A percentile compares a stretch with the other conserved stretches of the same genome.
These are phyloP conservation scores for Schizothecium vesticola DNA, from an alignment of 495 filamentous ascomycete genomes.

Conservation along the genomic window DNA sequence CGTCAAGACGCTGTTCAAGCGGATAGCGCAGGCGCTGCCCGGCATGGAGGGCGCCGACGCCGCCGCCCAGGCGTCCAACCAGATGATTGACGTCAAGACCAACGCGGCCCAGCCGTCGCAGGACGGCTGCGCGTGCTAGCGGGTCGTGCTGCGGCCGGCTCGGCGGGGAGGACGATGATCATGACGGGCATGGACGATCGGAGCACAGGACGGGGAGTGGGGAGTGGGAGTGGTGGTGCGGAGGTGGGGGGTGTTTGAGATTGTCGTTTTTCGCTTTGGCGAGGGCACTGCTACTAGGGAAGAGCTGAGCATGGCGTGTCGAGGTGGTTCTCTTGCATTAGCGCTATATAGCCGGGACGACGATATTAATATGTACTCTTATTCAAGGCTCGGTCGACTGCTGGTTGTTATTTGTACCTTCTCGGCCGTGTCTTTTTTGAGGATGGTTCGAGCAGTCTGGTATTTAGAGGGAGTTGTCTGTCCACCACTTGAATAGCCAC, in stretches of 20 bases:
- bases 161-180: background rate
- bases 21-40: slow-evolving; percentile 94
- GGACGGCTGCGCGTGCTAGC: slow-evolving; percentile 77
- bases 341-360: slow-evolving; percentile 16
- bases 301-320: slow-evolving; percentile 16
- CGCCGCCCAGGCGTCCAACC: slow-evolving; percentile 56
- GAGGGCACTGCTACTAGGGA: background rate
- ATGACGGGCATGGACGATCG: background rate
- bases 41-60: slow-evolving; percentile 90
- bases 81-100: slow-evolving; percentile 94
- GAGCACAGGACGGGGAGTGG: background rate
- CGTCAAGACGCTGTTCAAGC: slow-evolving; percentile 91
- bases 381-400: background rate
- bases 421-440: background rate
- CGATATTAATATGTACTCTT: slow-evolving; percentile 11
- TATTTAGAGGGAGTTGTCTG: background rate
- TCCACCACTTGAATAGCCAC: background rate
- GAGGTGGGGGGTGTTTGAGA: background rate
- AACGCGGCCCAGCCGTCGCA: slow-evolving; percentile 64
- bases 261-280: background rate
- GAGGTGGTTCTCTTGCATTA: slow-evolving; percentile 11
- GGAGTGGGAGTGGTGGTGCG: background rate
- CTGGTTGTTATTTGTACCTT: background rate
- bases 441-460: no score
- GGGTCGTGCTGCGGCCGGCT: background rate